Conservation (phyloP, 1,139 yeast species). For the Pneumocystis wakefieldiae region DNA sequence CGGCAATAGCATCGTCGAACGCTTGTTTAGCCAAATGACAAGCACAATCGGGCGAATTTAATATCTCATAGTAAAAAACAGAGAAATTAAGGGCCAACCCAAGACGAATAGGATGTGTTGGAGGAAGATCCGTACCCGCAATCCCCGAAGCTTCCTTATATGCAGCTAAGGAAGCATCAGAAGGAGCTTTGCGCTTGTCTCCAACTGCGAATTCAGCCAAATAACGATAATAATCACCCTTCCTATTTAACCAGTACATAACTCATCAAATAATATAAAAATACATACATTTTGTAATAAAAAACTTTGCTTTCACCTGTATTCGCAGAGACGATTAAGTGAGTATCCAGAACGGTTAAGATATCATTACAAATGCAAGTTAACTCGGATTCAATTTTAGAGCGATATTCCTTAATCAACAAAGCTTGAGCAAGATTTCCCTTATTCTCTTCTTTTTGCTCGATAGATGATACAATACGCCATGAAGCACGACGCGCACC, state of each 20-base stretch:
- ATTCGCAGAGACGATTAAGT: conserved; percentile 85
- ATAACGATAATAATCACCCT: conserved; percentile 98
- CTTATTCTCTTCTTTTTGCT: conserved; percentile 94
- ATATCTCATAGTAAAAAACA: conserved; percentile 93
- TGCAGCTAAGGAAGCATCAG: conserved; percentile 83
- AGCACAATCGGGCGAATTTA: conserved; percentile 96
- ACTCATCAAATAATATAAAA: background rate
- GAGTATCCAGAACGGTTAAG: conserved; percentile 69
- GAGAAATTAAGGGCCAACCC: conserved; percentile 97
- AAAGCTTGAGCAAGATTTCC: conserved; percentile 79
- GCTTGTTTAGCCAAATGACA: conserved; percentile 98
- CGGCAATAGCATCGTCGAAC: conserved; percentile 97
- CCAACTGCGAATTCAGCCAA: conserved; percentile 90
- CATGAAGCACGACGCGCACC: conserved; percentile 99
- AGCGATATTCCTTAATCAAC: conserved; percentile 85
- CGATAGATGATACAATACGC: conserved; percentile 96
- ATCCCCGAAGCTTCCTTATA: conserved; percentile 92
- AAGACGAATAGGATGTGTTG: conserved; percentile 96
- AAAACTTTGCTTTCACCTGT: conserved; percentile 96
- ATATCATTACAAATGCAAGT: conserved; percentile 91
- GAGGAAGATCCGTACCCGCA: conserved; percentile 91
- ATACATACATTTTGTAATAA: conserved; percentile 70
- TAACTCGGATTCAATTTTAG: conserved; percentile 86
- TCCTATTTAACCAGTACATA: conserved; percentile 19
- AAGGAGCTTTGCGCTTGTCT: conserved; percentile 84